Evolutionary conservation across 495 filamentous ascomycete genomes (phyloP).

Genomic region (Aspergillus funiculosus): DNA sequence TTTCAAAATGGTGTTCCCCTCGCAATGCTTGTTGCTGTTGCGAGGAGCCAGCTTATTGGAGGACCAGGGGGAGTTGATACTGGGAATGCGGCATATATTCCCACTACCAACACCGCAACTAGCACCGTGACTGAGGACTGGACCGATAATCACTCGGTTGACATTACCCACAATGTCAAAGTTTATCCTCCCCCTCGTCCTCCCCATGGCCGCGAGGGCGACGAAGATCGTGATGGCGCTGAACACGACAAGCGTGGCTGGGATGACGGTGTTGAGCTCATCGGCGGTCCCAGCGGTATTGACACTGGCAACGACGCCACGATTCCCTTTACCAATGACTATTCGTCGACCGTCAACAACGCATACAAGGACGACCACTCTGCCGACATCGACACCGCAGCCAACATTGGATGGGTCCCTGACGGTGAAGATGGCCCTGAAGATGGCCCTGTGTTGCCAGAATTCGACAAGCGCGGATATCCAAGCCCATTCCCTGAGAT

Average conservation of each 20-base stretch:
- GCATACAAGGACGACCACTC: conserved; percentile 5
- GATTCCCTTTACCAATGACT: not conserved
- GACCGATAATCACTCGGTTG: conserved; percentile 9
- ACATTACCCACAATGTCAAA: not conserved
- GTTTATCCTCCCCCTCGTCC: not conserved
- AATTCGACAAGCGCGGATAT: too few species aligned
- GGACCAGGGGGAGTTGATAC: conserved; percentile 15
- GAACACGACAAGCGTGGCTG: not conserved
- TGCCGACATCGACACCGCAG: conserved; percentile 1
- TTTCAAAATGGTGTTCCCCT: conserved; percentile 36
- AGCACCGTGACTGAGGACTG: conserved; percentile 15
- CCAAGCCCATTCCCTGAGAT: too few species aligned
- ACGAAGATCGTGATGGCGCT: not conserved
- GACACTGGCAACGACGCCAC: conserved; percentile 1
- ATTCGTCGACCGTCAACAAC: not conserved
- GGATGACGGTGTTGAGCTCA: not conserved
- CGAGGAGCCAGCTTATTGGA: conserved; percentile 26
- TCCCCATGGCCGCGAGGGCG: not conserved
- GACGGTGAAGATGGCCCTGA: not conserved
- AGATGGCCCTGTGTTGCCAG: too few species aligned
- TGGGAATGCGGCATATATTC: conserved; percentile 15
- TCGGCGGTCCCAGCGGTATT: conserved; percentile 5
- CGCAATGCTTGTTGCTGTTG: conserved; percentile 35
- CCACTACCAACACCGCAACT: conserved; percentile 12
- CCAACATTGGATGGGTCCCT: not conserved